Evolutionary conservation across 257 asterid genomes (phyloP).

Genomic region (Paulownia fortunei): DNA sequence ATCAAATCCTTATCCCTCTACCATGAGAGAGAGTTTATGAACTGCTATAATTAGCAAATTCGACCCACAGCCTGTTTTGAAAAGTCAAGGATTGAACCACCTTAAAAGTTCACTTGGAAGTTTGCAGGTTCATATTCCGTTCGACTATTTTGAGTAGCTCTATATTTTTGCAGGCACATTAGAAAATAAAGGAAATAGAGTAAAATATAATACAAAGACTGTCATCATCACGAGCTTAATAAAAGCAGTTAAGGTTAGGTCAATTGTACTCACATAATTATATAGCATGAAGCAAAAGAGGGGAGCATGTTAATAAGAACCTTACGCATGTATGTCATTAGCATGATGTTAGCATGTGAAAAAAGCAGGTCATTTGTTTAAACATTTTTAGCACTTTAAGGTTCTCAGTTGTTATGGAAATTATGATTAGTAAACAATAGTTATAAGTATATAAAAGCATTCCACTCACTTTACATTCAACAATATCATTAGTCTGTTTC

Average conservation of each 20-base stretch:
- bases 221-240: no score
- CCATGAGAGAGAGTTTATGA: no score
- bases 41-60: no score
- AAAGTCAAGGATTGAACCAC: no score
- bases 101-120: no score
- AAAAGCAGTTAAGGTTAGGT: not conserved
- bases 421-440: slow-evolving; percentile 4
- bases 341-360: slow-evolving; percentile 39
- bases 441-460: not conserved
- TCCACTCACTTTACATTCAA: slow-evolving; percentile 22
- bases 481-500: slow-evolving; percentile 16
- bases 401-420: not conserved
- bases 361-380: slow-evolving; percentile 7
- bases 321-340: slow-evolving; percentile 27
- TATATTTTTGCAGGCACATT: no score
- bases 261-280: not conserved
- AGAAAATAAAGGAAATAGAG: no score
- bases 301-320: slow-evolving; percentile 1
- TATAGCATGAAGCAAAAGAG: not conserved
- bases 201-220: no score
- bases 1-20: no score
- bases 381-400: not conserved
- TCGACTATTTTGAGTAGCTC: no score
- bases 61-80: no score
- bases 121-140: no score